Base-by-base conservation (phyloP, 129 eudicot genomes). In the Artemisia argyi region DNA sequence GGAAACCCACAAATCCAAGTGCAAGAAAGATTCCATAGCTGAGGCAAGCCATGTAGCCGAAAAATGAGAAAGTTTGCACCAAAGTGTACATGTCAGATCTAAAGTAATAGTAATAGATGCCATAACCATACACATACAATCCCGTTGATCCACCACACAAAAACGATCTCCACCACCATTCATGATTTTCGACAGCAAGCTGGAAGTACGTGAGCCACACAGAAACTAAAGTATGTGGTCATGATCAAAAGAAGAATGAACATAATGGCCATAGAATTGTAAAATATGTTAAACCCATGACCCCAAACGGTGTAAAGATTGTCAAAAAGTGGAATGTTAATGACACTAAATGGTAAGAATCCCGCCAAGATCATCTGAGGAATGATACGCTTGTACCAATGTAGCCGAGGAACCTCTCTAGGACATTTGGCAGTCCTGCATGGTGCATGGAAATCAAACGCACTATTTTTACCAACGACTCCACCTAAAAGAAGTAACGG, bases 311-410 rank as follows among this genome's bases (percentile, higher is more conserved):
- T 88, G 56, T 88, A 88, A 76, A 88, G 85, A 68, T 85, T 85
- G 77, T 88, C 85, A 78, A 79, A 85, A 49, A 88, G 90, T 61
- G 85, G 88, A 22, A 88, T 85, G 65, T 81, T 85, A 24, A 88
- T 85, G 8, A 88, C 96, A 75, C 91, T 88, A 71, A 85, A 88
- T 15, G 87, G 96, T 72, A 88, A 76, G 64, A 88, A 83, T 11
- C 96, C 96, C 15, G 96, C 89, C 96, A 88, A 83, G 71, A 88
- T 91, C 96, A 88, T 88, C 80, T 88, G 96, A 61, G 96, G 96
- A 69, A 88, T 59, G 30, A 80, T 79, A 19, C 79, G 78, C 50
- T 91, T 79, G 72, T 85, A 88, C 96, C 96, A 88, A 35, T 85
- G 91, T 71, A 81, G 35, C 0, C 85, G 83, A 2, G 95, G 95